Conservation (phyloP, 176 grass and related monocot genomes). For the Aechmea fasciata region DNA sequence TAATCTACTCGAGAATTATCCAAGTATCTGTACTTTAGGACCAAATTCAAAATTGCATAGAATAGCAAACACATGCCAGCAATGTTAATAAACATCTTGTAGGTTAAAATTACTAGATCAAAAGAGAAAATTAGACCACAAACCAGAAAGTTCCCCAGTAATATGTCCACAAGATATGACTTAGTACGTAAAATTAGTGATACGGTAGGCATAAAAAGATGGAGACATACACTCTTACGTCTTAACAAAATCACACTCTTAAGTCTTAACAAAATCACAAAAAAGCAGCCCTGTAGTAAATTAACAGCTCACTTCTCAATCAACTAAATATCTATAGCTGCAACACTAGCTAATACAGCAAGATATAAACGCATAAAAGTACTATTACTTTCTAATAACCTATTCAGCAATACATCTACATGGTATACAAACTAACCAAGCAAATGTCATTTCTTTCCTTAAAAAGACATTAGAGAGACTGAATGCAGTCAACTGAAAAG, state of each 20-base stretch:
- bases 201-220: not conserved
- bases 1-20: not conserved
- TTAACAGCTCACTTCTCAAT: not conserved
- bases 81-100: too few relatives aligned
- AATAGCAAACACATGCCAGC: too few relatives aligned
- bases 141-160: too few relatives aligned
- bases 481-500: not conserved
- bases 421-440: not conserved
- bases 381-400: not conserved
- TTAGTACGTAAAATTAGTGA: not conserved
- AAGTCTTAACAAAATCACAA: not conserved
- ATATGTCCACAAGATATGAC: too few relatives aligned
- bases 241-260: not conserved
- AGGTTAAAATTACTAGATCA: too few relatives aligned
- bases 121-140: too few relatives aligned
- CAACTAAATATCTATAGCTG: not conserved
- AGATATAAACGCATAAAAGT: not conserved
- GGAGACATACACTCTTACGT: not conserved
- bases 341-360: not conserved
- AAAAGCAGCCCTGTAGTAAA: not conserved
- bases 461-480: not conserved
- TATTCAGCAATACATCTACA: not conserved
- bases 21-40: not conserved
- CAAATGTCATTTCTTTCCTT: not conserved
- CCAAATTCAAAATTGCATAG: not conserved